phyloP scores from a whole-genome alignment of 129 eudicot species.

The Flaveria linearis region DNA sequence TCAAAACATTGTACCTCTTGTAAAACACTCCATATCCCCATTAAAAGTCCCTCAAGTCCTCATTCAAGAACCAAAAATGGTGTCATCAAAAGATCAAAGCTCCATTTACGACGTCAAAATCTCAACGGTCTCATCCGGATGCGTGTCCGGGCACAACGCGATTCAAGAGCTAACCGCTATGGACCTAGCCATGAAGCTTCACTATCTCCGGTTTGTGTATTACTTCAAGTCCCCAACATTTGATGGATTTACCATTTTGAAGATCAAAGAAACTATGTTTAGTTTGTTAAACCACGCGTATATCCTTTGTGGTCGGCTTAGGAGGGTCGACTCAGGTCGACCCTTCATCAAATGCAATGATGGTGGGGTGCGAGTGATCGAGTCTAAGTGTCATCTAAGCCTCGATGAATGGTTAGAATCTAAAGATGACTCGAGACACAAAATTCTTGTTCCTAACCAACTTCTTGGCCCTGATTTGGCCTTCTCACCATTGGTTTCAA shows the following conservation, averaged over 20 bases:
- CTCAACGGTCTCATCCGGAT: slow-evolving; percentile 64
- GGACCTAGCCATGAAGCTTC: slow-evolving; percentile 87
- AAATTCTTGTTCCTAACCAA: slow-evolving; percentile 43
- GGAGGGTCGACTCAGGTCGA: slow-evolving; percentile 53
- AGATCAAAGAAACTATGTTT: slow-evolving; percentile 66
- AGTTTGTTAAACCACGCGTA: slow-evolving; percentile 52
- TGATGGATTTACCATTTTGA: slow-evolving; percentile 41
- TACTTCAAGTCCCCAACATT: slow-evolving; percentile 52
- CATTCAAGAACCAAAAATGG: slow-evolving; percentile 33
- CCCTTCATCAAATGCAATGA: slow-evolving; percentile 81
- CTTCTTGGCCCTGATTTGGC: slow-evolving; percentile 66
- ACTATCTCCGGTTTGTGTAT: slow-evolving; percentile 64
- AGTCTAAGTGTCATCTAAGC: slow-evolving; percentile 56
- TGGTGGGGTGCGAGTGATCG: slow-evolving; percentile 62
- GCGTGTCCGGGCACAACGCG: slow-evolving; percentile 40
- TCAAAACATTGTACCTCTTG: neutral
- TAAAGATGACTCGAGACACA: slow-evolving; percentile 41
- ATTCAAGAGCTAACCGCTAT: slow-evolving; percentile 53
- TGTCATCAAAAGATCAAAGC: slow-evolving; percentile 27
- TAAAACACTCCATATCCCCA: neutral
- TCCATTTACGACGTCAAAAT: slow-evolving; percentile 44
- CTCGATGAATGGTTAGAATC: slow-evolving; percentile 68
- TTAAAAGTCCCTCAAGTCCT: too few relatives aligned
- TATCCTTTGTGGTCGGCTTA: slow-evolving; percentile 60
- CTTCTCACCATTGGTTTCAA: slow-evolving; percentile 58